phyloP scores from a whole-genome alignment of 352 stramenopile genomes.

The Phytophthora idaei region DNA sequence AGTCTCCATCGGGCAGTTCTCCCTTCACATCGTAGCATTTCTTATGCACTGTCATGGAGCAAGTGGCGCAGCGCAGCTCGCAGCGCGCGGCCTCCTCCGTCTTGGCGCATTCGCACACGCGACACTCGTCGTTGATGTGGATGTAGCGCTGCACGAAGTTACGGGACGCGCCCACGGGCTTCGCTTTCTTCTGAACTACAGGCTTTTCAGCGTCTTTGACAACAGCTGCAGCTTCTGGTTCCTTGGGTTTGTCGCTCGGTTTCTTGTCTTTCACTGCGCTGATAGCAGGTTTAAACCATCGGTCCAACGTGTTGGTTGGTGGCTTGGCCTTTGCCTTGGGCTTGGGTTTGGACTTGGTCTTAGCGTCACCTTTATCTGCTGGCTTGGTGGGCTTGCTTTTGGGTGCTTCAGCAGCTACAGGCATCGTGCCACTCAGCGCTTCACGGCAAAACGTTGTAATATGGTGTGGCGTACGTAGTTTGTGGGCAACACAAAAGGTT shows the following conservation, averaged over 20 bases:
- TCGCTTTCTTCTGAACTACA: slow-evolving; percentile 22
- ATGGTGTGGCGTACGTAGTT: slow-evolving; percentile 9
- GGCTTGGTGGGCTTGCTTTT: neutral
- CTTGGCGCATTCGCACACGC: slow-evolving; percentile 63
- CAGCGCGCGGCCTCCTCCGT: slow-evolving; percentile 56
- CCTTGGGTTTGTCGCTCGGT: slow-evolving; percentile 7
- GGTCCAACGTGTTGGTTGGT: slow-evolving; percentile 58
- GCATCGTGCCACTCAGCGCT: neutral
- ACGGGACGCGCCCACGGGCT: slow-evolving; percentile 25
- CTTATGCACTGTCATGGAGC: slow-evolving; percentile 76
- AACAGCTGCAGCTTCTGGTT: neutral
- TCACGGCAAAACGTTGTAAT: slow-evolving; percentile 5
- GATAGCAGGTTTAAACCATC: slow-evolving; percentile 55
- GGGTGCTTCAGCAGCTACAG: neutral
- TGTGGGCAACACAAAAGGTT: neutral
- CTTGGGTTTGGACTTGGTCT: slow-evolving; percentile 16
- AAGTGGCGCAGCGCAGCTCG: slow-evolving; percentile 65
- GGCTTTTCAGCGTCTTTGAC: slow-evolving; percentile 1
- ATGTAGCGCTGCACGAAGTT: slow-evolving; percentile 79
- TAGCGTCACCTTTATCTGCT: slow-evolving; percentile 4
- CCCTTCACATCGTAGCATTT: slow-evolving; percentile 65
- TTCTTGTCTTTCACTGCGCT: slow-evolving; percentile 18
- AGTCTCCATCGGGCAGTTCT: slow-evolving; percentile 48
- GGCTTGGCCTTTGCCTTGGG: slow-evolving; percentile 27
- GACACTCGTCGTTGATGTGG: slow-evolving; percentile 69